Base-by-base conservation (phyloP, 1,284 basidiomycete species). In the Ustilago cynodontis region DNA sequence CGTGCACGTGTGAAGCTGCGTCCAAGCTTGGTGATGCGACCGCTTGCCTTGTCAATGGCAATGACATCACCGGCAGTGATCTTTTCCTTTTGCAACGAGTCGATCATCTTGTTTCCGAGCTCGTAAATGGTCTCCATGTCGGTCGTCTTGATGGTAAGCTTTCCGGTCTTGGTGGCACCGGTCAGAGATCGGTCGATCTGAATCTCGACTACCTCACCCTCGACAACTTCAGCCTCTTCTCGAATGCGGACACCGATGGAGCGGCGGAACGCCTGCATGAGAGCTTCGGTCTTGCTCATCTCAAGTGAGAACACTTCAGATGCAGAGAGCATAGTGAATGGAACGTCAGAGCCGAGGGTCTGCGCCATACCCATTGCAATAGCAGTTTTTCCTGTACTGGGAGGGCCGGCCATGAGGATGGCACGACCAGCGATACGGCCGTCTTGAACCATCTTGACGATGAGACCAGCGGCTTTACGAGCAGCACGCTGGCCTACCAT, bases 51-150 rank as follows among this genome's bases (percentile, higher is more conserved):
- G 89, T 99, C 96, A 81, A 99, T 98, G 52, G 93, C 91, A 75
- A 99, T 92, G 14, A 99, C 93, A 83, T 99, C 96, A 31, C 97
- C 96, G 0, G 96, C 96, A 3, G 95, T 90, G 16, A 99, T 93
- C 86, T 98, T 99, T 88, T 99, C 95, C 87, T 96, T 97, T 56
- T 94, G 93, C 45, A 99, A 87, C 9, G 95, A 92, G 83, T 99
- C 96, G 71, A 99, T 98, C 97, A 99, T 99, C 89, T 99, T 99
- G 66, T 92, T 95, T 10, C 97, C 97, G 20, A 99, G 90, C 87
- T 99, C 97, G 86, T 99, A 99, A 47, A 99, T 94, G 16, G 96
- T 99, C 88, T 99, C 96, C 96, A 99, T 99, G 87, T 99, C 96
- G 5, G 95, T 98, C 11, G 95, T 98, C 88, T 99, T 99, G 84